These are phyloP conservation scores for Colletotrichum sidae DNA, from an alignment of 2,329 filamentous ascomycete species.

Conservation along the genomic window DNA sequence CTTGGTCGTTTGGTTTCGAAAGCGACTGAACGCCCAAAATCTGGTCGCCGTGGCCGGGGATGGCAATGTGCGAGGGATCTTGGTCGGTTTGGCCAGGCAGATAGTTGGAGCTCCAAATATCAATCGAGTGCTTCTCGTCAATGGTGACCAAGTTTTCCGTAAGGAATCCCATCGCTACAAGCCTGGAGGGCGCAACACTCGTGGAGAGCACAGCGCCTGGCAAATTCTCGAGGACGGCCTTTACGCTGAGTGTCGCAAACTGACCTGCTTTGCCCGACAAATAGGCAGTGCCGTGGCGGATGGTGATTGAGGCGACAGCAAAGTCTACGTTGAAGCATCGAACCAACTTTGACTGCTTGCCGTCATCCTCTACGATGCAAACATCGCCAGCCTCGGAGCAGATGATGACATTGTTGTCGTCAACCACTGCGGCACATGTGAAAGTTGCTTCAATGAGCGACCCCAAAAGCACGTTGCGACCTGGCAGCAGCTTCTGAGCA, in stretches of 20 bases:
- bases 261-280: conserved; percentile 76
- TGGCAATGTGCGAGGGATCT: conserved; percentile 61
- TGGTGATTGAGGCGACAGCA: conserved; percentile 73
- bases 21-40: conserved; percentile 81
- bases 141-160: conserved; percentile 77
- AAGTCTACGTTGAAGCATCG: conserved; percentile 77
- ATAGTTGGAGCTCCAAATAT: conserved; percentile 68
- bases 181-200: conserved; percentile 54
- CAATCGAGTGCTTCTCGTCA: conserved; percentile 80
- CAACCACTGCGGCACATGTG: conserved; percentile 78
- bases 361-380: conserved; percentile 86
- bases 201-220: conserved; percentile 53
- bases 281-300: conserved; percentile 70
- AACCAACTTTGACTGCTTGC: conserved; percentile 76
- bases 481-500: conserved; percentile 78
- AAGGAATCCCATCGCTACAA: conserved; percentile 78
- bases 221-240: conserved; percentile 57
- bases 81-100: conserved; percentile 53
- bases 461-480: conserved; percentile 89
- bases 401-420: conserved; percentile 80
- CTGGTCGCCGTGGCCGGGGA: conserved; percentile 72
- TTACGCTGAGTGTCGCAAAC: conserved; percentile 65
- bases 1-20: conserved; percentile 66
- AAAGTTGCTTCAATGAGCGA: conserved; percentile 86
- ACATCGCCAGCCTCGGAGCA: conserved; percentile 90